Percentiles rank a stretch among this genome's conserved stretches.
These are phyloP conservation scores for Aspergillus sp. DNA, from an alignment of 2,329 filamentous ascomycete genomes.

Conservation along the genomic window DNA sequence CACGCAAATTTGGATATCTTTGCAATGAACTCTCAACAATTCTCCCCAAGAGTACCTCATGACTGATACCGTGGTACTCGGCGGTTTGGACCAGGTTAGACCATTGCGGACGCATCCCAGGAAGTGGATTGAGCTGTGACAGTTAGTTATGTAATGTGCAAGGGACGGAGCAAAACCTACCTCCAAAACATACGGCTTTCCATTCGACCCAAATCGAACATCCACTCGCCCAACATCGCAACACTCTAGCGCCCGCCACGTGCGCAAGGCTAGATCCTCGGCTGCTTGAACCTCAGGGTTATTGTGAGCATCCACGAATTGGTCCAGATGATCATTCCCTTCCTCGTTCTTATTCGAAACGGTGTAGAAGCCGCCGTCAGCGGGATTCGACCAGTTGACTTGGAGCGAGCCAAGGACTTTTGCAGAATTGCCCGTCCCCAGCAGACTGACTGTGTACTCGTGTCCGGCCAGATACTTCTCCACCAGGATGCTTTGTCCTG, in stretches of 20 bases:
- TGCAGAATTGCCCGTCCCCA: conserved; percentile 11
- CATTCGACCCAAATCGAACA: conserved; percentile 7
- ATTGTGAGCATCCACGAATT: conserved; percentile 2
- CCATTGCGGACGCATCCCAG: conserved; percentile 7
- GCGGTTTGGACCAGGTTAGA: conserved; percentile 5
- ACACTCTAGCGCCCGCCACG: conserved; percentile 9
- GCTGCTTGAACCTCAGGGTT: conserved; percentile 6
- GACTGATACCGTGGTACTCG: conserved; percentile 6
- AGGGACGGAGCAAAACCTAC: background rate
- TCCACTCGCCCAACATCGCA: conserved; percentile 12
- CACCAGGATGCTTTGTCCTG: conserved; percentile 11
- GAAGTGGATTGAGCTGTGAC: conserved; percentile 9
- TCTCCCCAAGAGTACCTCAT: conserved; percentile 3
- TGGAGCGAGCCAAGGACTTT: background rate
- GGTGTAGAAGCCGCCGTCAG: background rate
- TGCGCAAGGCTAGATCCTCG: conserved; percentile 6
- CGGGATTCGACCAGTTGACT: background rate
- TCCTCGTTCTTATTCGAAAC: background rate
- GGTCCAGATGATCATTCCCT: background rate
- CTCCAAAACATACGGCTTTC: conserved; percentile 9
- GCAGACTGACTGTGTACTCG: conserved; percentile 18
- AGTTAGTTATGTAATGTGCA: background rate
- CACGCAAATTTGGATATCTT: background rate
- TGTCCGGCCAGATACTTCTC: conserved; percentile 17
- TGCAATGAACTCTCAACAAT: conserved; percentile 4